Conservation (phyloP, 2,329 filamentous ascomycete species). For the Cytospora leucostoma region DNA sequence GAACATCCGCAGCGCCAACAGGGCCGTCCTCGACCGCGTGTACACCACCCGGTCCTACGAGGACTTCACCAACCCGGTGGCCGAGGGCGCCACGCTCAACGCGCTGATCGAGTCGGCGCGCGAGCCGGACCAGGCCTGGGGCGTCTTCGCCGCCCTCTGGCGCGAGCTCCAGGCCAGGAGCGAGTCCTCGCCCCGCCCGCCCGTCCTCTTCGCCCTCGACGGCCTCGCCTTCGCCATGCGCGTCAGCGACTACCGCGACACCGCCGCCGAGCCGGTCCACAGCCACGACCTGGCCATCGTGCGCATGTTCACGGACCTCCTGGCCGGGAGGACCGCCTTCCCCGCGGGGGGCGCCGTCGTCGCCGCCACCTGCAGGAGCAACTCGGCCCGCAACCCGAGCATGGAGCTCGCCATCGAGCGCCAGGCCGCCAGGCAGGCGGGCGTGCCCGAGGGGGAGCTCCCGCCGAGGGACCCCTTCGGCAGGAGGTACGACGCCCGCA, state of each 20-base stretch:
- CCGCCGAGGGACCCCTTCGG: conserved; percentile 54
- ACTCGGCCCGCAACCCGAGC: conserved; percentile 63
- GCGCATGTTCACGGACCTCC: conserved; percentile 70
- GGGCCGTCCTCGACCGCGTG: conserved; percentile 57
- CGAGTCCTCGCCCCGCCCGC: conserved; percentile 46
- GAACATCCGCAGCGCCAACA: conserved; percentile 73
- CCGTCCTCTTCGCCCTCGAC: conserved; percentile 76
- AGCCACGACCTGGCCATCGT: conserved; percentile 80
- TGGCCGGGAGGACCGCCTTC: conserved; percentile 60
- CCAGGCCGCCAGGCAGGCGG: conserved; percentile 47
- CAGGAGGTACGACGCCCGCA: conserved; percentile 58
- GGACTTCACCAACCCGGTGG: conserved; percentile 49
- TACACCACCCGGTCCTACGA: conserved; percentile 49
- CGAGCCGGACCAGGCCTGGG: conserved; percentile 77
- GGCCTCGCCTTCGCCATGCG: conserved; percentile 81
- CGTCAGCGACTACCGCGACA: conserved; percentile 71
- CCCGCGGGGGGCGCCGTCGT: conserved; percentile 79
- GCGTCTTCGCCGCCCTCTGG: conserved; percentile 80
- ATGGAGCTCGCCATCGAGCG: conserved; percentile 68
- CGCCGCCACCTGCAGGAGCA: conserved; percentile 72
- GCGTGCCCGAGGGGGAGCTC: conserved; percentile 32
- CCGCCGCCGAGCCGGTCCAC: conserved; percentile 75
- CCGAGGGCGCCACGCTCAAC: conserved; percentile 63
- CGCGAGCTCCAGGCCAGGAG: conserved; percentile 64
- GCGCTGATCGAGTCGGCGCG: conserved; percentile 70